Percentiles rank a stretch among this genome's conserved stretches.
Evolutionary conservation across 2,329 filamentous ascomycete genomes (phyloP).

Genomic region (Aphanocladium album): DNA sequence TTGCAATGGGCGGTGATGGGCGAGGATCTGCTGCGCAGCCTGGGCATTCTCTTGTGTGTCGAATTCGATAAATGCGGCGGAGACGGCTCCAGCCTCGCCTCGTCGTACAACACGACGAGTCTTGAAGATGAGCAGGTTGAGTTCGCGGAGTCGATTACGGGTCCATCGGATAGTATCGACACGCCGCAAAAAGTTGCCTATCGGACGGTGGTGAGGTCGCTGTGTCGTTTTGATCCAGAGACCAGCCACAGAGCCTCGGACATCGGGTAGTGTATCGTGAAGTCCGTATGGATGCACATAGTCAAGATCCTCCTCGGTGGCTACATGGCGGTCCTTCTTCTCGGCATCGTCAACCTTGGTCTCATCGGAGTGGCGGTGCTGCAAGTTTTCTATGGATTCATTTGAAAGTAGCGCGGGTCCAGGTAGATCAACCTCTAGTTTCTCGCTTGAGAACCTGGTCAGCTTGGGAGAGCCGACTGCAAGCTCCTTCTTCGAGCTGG

Average conservation of each 20-base stretch:
- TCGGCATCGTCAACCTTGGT: conserved; percentile 16
- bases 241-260: conserved; percentile 54
- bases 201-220: conserved; percentile 64
- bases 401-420: conserved; percentile 5
- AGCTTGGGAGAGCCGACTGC: not conserved
- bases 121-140: conserved; percentile 47
- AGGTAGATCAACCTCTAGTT: conserved; percentile 8
- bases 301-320: conserved; percentile 23
- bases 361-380: conserved; percentile 4
- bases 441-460: not conserved
- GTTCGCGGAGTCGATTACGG: conserved; percentile 46
- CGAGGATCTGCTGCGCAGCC: conserved; percentile 76
- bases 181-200: conserved; percentile 73
- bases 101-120: conserved; percentile 70
- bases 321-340: conserved; percentile 11
- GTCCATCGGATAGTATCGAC: conserved; percentile 94
- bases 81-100: conserved; percentile 61
- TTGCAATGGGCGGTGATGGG: conserved; percentile 80
- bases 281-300: conserved; percentile 35
- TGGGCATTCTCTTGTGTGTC: conserved; percentile 77
- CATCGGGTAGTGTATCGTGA: conserved; percentile 30
- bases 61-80: conserved; percentile 90
- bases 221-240: conserved; percentile 70
- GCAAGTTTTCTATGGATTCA: conserved; percentile 6
- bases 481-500: not conserved